Conservation (phyloP, 108 stramenopile genomes). For the Epipyxis sp. region DNA sequence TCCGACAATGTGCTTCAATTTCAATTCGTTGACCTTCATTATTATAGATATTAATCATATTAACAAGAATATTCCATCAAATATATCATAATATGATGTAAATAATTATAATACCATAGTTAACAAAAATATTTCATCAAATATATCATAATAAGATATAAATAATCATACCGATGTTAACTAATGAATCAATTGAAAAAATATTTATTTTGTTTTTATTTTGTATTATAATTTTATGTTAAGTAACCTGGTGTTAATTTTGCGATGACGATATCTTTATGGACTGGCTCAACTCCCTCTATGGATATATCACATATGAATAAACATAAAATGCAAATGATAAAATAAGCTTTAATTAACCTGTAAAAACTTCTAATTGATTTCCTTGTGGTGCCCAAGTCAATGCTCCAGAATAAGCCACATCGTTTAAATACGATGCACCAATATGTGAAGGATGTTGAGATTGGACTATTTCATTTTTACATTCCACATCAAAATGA, state of each 20-base stretch:
- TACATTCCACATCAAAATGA: slow-evolving; percentile 67
- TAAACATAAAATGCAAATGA: background rate
- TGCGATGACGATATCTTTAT: slow-evolving; percentile 87
- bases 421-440: background rate
- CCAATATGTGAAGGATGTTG: background rate
- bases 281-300: slow-evolving; percentile 63
- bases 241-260: slow-evolving; percentile 92
- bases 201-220: too few species aligned
- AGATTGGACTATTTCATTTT: background rate
- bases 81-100: background rate
- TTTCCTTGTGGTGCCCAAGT: slow-evolving; percentile 88
- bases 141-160: slow-evolving; percentile 42
- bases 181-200: too few species aligned
- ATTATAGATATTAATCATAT: background rate
- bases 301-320: background rate
- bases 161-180: slow-evolving; percentile 81
- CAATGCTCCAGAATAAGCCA: slow-evolving; percentile 37
- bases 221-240: too few species aligned
- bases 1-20: slow-evolving; percentile 52
- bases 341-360: too few species aligned
- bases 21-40: slow-evolving; percentile 8
- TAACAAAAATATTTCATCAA: background rate
- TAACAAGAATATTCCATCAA: background rate
- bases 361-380: slow-evolving; percentile 60
- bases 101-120: background rate